Conservation (phyloP, 2,329 filamentous ascomycete genomes). For the Monilinia vaccinii-corymbosi region DNA sequence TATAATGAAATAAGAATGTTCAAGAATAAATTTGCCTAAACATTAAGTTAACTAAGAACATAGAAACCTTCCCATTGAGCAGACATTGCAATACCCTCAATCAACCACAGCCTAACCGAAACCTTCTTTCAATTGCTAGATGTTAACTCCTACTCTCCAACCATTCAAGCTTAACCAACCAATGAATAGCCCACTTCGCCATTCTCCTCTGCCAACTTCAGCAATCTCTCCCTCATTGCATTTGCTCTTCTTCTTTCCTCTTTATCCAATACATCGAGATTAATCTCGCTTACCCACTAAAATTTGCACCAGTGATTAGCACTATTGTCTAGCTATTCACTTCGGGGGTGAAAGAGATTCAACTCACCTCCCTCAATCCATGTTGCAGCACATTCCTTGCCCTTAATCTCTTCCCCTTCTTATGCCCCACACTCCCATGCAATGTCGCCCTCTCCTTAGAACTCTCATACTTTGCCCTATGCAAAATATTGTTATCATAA, state of each 20-base stretch:
- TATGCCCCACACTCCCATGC: slow-evolving; percentile 62
- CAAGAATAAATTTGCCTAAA: neutral
- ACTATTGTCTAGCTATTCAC: neutral
- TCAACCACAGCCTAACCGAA: neutral
- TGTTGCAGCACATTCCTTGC: slow-evolving; percentile 70
- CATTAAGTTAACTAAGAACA: neutral
- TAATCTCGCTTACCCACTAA: slow-evolving; percentile 49
- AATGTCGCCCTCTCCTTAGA: slow-evolving; percentile 57
- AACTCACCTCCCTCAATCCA: slow-evolving; percentile 44
- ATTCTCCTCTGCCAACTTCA: slow-evolving; percentile 51
- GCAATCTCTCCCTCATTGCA: slow-evolving; percentile 53
- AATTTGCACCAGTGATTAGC: neutral
- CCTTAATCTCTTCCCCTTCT: slow-evolving; percentile 42
- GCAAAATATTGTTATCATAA: slow-evolving; percentile 84
- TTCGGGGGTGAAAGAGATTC: neutral
- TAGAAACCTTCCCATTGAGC: neutral
- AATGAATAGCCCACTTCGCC: slow-evolving; percentile 57
- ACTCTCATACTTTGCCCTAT: slow-evolving; percentile 57
- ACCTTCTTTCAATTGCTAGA: no score
- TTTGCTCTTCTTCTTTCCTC: slow-evolving; percentile 42
- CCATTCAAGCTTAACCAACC: slow-evolving; percentile 34
- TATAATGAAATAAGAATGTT: neutral
- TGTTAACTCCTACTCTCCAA: neutral
- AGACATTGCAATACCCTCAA: no score
- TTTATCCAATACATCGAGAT: slow-evolving; percentile 40